Evolutionary conservation across 1,139 yeast genomes (phyloP), one percentile per base, ranked within the genome.

Genomic region (Pichia sp.): DNA sequence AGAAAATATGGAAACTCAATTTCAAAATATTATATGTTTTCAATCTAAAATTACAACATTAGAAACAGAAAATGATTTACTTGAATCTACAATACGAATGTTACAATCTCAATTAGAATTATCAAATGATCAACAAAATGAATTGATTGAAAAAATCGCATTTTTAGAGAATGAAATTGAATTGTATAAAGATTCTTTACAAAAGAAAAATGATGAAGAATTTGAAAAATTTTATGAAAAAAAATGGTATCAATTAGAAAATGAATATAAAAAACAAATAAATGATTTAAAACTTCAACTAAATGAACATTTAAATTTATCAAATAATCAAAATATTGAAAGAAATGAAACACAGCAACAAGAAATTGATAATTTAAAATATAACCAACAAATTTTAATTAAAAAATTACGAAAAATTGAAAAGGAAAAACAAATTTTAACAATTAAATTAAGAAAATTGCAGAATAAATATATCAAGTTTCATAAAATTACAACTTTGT

Each of bases 41-140:
- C 32, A 47, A 20, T 26, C 31, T n/a, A 39, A 43, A 11, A 32
- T 45, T 6, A 43, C 35, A 16, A 6, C 41, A 22, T 20, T 55
- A 7, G 63, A 59, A 44, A 52, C 54, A 3, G 43, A 46, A 27
- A 57, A 56, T 40, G 63, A 59, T 40, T 25, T 50, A 23, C 37
- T 58, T 16, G 58, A 55, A 31, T 50, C 55, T n/a, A 43, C 48
- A 3, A 29, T 55, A 11, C 48, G 62, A 20, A 49, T 51, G 7
- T 25, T 49, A 9, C 41, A 45, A 32, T 38, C 48, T 7, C 35
- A 48, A 8, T 30, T 49, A 2, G 39, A 30, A 8, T 26, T 37
- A 8, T 49, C 48, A 24, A 40, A 37, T 8, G 58, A 54, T n/a
- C 30, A 31, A n/a, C 43, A 51, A 4, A 51, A 54, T 39, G 50